Conservation (phyloP, 495 filamentous ascomycete genomes). For the Penicillium coprophilum region DNA sequence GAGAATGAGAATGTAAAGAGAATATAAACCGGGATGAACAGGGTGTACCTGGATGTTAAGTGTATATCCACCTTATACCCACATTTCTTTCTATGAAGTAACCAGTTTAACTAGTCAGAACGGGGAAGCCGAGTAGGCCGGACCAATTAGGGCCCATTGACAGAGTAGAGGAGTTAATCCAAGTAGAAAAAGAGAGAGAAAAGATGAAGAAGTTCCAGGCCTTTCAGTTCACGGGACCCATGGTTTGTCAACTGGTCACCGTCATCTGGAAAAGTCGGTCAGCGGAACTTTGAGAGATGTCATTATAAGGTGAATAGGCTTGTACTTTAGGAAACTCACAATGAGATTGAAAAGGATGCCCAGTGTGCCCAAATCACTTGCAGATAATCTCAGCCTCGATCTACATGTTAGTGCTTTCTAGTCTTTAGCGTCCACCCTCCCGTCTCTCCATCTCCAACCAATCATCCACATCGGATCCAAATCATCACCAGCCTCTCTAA, state of each 20-base stretch:
- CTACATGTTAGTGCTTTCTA: background rate
- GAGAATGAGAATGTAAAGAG: background rate
- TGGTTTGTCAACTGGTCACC: slow-evolving; percentile 3
- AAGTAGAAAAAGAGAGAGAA: background rate
- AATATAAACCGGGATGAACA: slow-evolving; percentile 10
- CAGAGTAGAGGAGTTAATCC: too few species aligned
- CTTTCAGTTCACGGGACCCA: background rate
- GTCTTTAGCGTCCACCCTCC: background rate
- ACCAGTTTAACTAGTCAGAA: background rate
- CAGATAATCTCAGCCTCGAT: slow-evolving; percentile 1
- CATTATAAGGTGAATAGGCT: too few species aligned
- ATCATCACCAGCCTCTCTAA: slow-evolving; percentile 10
- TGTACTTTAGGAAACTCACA: too few species aligned
- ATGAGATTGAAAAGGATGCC: too few species aligned
- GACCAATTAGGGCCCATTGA: background rate
- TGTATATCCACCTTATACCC: slow-evolving; percentile 18
- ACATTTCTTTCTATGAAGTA: background rate
- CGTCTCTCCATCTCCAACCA: background rate
- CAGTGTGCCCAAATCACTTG: background rate
- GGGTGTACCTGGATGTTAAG: slow-evolving; percentile 16
- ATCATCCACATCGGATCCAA: background rate
- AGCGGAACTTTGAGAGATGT: too few species aligned
- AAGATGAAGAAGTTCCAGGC: background rate
- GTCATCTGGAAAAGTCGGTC: slow-evolving; percentile 9
- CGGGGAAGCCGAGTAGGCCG: slow-evolving; percentile 8